A percentile compares a stretch with the other conserved stretches of the same genome.
These are phyloP conservation scores for Suillus occidentalis DNA, from an alignment of 768 basidiomycete genomes.

Conservation along the genomic window DNA sequence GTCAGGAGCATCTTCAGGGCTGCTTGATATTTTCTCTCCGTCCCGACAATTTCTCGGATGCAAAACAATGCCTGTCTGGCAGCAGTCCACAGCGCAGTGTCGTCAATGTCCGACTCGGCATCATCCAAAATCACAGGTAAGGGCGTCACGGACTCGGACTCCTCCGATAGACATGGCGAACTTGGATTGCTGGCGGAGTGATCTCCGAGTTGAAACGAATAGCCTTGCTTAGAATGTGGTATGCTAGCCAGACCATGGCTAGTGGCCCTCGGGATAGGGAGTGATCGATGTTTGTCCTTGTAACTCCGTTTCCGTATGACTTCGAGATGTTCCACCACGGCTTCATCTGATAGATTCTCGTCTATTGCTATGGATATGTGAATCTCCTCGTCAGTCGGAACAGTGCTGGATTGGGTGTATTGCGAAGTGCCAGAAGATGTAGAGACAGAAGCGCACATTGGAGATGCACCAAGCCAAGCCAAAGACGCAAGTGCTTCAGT, in stretches of 20 bases:
- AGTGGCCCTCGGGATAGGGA: neutral
- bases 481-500: constrained; percentile 34
- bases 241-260: neutral
- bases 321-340: constrained; percentile 48
- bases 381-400: constrained; percentile 36
- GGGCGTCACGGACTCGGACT: neutral
- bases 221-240: neutral
- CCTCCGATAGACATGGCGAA: neutral
- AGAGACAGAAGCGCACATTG: constrained; percentile 5
- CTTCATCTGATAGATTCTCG: constrained; percentile 50
- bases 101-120: constrained; percentile 18
- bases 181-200: no score
- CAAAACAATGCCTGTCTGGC: constrained; percentile 43
- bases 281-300: neutral
- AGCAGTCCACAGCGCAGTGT: constrained; percentile 33
- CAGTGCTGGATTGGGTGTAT: constrained; percentile 4
- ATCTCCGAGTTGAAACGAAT: neutral
- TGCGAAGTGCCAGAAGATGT: neutral
- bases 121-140: constrained; percentile 11
- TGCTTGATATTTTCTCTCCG: constrained; percentile 45
- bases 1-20: constrained; percentile 37
- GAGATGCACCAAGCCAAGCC: constrained; percentile 29
- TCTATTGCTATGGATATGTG: constrained; percentile 48
- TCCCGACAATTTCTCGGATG: constrained; percentile 49
- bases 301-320: constrained; percentile 34